These are phyloP conservation scores for Venturia effusa DNA, from an alignment of 2,329 filamentous ascomycete genomes.

Conservation along the genomic window DNA sequence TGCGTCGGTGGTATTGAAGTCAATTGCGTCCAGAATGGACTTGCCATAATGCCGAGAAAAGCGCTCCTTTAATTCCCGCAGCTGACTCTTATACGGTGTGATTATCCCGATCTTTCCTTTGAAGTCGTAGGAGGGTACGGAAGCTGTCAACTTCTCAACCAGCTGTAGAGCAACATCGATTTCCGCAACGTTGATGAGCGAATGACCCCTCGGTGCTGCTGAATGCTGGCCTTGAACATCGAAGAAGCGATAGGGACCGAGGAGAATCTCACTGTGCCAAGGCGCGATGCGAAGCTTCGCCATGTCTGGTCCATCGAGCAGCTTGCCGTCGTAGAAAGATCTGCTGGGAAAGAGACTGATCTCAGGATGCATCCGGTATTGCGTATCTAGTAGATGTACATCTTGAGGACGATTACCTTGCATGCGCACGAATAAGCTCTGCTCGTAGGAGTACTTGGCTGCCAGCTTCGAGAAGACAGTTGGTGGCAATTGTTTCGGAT, in stretches of 20 bases:
- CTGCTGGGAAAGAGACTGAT: conserved; percentile 85
- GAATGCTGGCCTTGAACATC: conserved; percentile 85
- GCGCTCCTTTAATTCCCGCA: conserved; percentile 64
- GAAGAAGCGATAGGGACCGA: conserved; percentile 94
- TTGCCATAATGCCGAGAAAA: conserved; percentile 68
- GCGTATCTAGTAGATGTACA: conserved; percentile 89
- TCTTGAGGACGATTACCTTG: conserved; percentile 81
- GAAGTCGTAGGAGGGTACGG: conserved; percentile 52
- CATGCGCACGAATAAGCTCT: conserved; percentile 97
- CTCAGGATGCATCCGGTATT: conserved; percentile 98
- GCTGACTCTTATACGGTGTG: conserved; percentile 92
- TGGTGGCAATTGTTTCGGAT: conserved; percentile 92
- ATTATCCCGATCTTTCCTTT: conserved; percentile 88
- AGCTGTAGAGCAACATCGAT: conserved; percentile 76
- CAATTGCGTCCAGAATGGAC: conserved; percentile 63
- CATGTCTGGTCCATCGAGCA: conserved; percentile 82
- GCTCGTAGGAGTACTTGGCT: conserved; percentile 86
- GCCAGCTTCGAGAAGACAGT: conserved; percentile 93
- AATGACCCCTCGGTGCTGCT: conserved; percentile 72
- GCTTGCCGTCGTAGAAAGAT: conserved; percentile 82
- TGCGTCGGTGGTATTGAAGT: conserved; percentile 98
- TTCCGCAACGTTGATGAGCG: conserved; percentile 80
- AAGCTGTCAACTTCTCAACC: conserved; percentile 72
- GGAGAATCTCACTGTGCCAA: conserved; percentile 73
- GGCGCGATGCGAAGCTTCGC: conserved; percentile 60